Percentiles rank a stretch among this genome's conserved stretches.
These are phyloP conservation scores for Microstegium vimineum DNA, from an alignment of 176 grass and related monocot species.

Conservation along the genomic window DNA sequence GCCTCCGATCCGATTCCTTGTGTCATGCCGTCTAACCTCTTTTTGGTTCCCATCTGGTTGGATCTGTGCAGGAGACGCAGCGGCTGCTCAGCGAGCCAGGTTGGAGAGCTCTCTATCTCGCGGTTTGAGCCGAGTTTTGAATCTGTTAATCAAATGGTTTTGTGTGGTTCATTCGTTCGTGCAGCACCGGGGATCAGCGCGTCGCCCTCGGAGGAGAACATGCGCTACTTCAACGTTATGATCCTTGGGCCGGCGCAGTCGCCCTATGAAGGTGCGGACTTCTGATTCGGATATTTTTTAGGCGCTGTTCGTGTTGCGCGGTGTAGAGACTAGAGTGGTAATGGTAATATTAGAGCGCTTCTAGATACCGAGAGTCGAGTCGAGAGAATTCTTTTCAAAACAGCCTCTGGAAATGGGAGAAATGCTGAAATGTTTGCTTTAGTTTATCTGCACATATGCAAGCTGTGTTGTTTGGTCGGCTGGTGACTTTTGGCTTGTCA, in stretches of 20 bases:
- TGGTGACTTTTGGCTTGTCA: neutral
- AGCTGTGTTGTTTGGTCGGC: neutral
- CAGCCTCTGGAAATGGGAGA: neutral
- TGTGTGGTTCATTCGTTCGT: neutral
- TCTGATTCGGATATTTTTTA: neutral
- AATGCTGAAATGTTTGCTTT: slow-evolving; percentile 7
- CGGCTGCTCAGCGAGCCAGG: slow-evolving; percentile 96
- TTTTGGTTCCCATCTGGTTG: neutral
- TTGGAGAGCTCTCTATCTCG: slow-evolving; percentile 12
- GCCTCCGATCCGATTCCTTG: neutral
- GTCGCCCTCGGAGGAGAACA: slow-evolving; percentile 93
- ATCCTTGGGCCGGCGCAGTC: slow-evolving; percentile 88
- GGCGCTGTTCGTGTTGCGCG: neutral
- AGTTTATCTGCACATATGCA: neutral
- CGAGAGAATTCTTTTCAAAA: slow-evolving; percentile 1
- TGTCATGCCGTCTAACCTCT: slow-evolving; percentile 14
- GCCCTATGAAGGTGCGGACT: slow-evolving; percentile 56
- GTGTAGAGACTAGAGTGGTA: neutral
- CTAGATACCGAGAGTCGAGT: neutral
- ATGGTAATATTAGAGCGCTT: neutral
- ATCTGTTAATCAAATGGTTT: slow-evolving; percentile 11
- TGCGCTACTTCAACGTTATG: slow-evolving; percentile 99
- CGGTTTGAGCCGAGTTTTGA: neutral
- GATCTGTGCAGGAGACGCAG: slow-evolving; percentile 89
- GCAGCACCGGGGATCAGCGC: slow-evolving; percentile 96